Base-by-base conservation (phyloP, 352 stramenopile genomes). In the Pythium angustatum region DNA sequence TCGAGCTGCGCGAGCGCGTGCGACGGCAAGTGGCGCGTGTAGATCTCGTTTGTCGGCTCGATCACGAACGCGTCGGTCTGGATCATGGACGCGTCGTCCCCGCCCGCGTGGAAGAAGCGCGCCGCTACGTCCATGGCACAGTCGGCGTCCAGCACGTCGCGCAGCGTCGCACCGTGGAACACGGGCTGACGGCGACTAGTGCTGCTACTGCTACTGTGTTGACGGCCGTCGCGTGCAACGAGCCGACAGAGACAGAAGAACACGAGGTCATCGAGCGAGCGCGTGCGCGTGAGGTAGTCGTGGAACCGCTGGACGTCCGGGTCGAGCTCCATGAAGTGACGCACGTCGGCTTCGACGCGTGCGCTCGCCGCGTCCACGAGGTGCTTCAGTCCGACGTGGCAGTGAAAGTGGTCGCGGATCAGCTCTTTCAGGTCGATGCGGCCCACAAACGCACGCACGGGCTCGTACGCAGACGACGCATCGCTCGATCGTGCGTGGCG, bases 241-340 rank as follows among this genome's bases (percentile, higher is more conserved):
- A 77, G 69, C 3, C 78, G 75, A 44, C 76, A 87, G 36, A 85
- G 36, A 51, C 78, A 90, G 49, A 76, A 87, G 62, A 92, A 91
- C 2, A 79, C 44, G 5, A 91, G 62, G 28, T 94, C 81, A 9
- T 81, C 72, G n/a, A 77, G 67, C 9, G 78, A 77, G 14, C 79
- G 66, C 38, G 85, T 77, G 27, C 68, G 66, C 5, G 58, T 62
- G 49, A 89, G 58, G 53, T 89, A 91, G 31, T 74, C 72, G 34
- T 82, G 72, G 51, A 92, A 91, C 1, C 72, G 71, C 31, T 80
- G 71, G 0, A 93, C 73, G 44, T 93, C 84, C 1, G 75, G 48
- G 40, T 91, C 82, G 3, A 87, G 47, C 0, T 27, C 40, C 17
- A 67, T 54, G 28, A 90, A 89, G 21, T 59, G 51, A 3, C 75